Evolutionary conservation across 2,329 filamentous ascomycete species (phyloP), one percentile per base, ranked within the genome.

Genomic region (Aureobasidium melanogenum): DNA sequence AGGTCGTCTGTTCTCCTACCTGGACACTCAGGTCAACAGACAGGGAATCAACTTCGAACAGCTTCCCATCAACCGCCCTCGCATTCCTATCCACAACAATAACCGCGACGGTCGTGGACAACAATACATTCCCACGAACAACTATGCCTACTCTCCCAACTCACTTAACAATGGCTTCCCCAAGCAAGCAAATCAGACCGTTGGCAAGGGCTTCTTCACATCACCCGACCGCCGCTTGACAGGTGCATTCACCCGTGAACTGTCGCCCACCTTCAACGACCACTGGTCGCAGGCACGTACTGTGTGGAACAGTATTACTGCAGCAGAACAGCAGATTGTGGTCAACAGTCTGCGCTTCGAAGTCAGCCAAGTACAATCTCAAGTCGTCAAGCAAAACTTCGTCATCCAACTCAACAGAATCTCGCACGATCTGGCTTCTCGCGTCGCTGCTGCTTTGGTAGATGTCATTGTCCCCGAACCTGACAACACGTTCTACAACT

Each of bases 71-170:
- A 67, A 67, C 50, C 50, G 58, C 19, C 59, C 67, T 15, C 60
- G 60, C 34, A 61, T 56, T 26, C 56, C 55, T 17, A 63, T 67
- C 51, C 66, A 41, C 26, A 66, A 48, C 0, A 75, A 72, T 64
- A 70, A 77, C 65, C 74, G 76, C 10, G 76, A 79, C 60, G 76
- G 76, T 22, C 26, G 36, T 22, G 47, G 46, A 30, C 58, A 60
- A 22, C 24, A 43, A 14, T 60, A 80, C 3, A 90, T 92, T 64
- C 83, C 80, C 17, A 86, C 84, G 67, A 84, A 87, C 47, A 84
- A 79, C 1, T 82, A 87, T 65, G 90, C 89, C 73, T 90, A 90
- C 74, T 89, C 84, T 84, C 87, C 87, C 1, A 90, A 90, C 73
- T 80, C 87, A 1, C 84, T 82, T 65, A 79, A 82, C 1, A 76